Evolutionary conservation across 1,284 basidiomycete species (phyloP), one percentile per base, ranked within the genome.

Genomic region (Marasmius sp.): DNA sequence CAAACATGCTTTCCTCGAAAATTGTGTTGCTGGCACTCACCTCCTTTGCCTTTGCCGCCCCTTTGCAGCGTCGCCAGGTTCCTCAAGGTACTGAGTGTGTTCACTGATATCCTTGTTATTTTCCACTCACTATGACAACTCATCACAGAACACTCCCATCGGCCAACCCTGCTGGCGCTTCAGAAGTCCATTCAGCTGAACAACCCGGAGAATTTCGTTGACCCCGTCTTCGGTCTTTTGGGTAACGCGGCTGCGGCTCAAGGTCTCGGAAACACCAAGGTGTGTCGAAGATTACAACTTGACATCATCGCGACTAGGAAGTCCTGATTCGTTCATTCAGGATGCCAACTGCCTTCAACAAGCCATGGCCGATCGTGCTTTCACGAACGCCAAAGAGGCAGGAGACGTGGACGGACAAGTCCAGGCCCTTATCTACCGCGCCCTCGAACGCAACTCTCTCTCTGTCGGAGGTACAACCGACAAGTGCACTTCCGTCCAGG

Each of bases 341-440:
- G 82, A 89, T 69, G 72, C 81, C 18, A 83, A 83, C 61, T 91
- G 88, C 72, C 78, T 89, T 39, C 88, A 89, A 70, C 84, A 86
- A 74, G 85, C 81, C 1, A 80, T 80, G 14, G 86, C 86, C 51
- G 87, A 88, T 69, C 85, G 84, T 68, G 87, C 87, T 0, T 89
- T 89, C 77, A 88, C 86, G 34, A 89, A 89, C 68, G 86, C 88
- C 45, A 90, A 89, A 73, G 82, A 83, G 4, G 81, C 79, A 2
- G 78, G 79, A 12, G 83, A 89, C 67, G 74, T 86, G 43, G 75
- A 80, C 39, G 85, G 85, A 34, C 80, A 82, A 79, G 82, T 85
- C 38, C 80, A 79, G 60, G 86, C 88, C 3, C 74, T 91, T 61
- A 83, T 85, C 63, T 90, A 79, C 77, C 81, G 86, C 58, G 85